phyloP scores from a whole-genome alignment of 495 filamentous ascomycete species.

The Pyrenopolyporus hunteri region DNA sequence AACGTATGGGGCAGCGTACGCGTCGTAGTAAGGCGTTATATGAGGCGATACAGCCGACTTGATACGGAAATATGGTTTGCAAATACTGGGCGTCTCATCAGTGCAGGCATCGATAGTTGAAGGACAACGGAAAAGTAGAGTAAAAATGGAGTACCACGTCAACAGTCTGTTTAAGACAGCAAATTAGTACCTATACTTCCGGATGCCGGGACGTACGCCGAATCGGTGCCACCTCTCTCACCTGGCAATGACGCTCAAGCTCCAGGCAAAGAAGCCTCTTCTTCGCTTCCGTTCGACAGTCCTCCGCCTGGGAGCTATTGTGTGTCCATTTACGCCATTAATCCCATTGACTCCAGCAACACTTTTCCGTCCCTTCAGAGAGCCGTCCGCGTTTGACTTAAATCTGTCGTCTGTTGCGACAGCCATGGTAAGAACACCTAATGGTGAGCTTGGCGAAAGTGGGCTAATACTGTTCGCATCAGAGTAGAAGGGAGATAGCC shows the following conservation, averaged over 20 bases:
- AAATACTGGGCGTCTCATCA: conserved; percentile 76
- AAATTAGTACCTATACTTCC: conserved; percentile 10
- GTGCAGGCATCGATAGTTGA: conserved; percentile 67
- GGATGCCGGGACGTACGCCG: not conserved
- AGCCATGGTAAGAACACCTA: conserved; percentile 16
- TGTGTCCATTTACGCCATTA: conserved; percentile 45
- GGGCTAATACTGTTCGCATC: conserved; percentile 15
- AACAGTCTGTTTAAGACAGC: conserved; percentile 60
- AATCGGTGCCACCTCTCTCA: conserved; percentile 40
- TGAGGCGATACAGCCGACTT: conserved; percentile 74
- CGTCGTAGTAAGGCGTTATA: conserved; percentile 83
- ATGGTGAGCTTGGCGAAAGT: not conserved
- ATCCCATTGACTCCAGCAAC: conserved; percentile 38
- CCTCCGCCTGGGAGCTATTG: conserved; percentile 31
- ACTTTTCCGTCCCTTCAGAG: conserved; percentile 40
- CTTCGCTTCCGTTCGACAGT: conserved; percentile 41
- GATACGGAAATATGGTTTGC: conserved; percentile 79
- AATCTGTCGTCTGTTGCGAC: conserved; percentile 20
- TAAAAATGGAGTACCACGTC: conserved; percentile 85
- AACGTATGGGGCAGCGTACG: conserved; percentile 82
- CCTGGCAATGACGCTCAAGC: conserved; percentile 66
- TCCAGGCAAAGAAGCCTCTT: conserved; percentile 52
- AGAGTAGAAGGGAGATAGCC: conserved; percentile 3
- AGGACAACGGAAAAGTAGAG: conserved; percentile 83
- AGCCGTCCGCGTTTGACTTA: conserved; percentile 39